Percentiles rank a stretch among this genome's conserved stretches.
These are phyloP conservation scores for Triticum urartu DNA, from an alignment of 176 grass and related monocot species.

Conservation along the genomic window DNA sequence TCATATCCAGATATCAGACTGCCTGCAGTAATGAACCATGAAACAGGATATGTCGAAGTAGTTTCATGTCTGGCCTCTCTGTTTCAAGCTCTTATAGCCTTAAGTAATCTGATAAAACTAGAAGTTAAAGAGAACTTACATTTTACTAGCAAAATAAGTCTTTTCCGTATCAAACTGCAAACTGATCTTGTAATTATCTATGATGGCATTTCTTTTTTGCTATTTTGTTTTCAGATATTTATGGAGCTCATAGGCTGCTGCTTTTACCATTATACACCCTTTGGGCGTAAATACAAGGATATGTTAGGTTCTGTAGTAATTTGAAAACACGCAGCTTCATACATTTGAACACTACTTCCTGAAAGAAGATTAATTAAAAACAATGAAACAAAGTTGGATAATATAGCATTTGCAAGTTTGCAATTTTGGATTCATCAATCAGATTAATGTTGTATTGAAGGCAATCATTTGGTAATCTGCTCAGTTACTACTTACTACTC, in stretches of 20 bases:
- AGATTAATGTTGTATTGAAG: neutral
- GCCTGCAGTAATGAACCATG: neutral
- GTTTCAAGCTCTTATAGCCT: neutral
- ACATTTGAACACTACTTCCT: neutral
- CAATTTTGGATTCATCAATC: slow-evolving; percentile 4
- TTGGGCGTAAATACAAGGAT: neutral
- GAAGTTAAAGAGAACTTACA: neutral
- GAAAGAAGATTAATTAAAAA: neutral
- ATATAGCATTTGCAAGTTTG: neutral
- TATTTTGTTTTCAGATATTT: neutral
- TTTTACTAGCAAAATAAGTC: neutral
- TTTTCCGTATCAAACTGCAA: neutral
- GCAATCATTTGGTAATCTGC: neutral
- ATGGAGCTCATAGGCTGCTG: neutral
- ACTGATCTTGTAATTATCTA: neutral
- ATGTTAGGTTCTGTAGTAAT: slow-evolving; percentile 5
- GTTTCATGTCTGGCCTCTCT: neutral
- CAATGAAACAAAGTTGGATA: neutral
- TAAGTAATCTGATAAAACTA: neutral
- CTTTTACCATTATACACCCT: neutral
- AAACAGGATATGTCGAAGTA: neutral
- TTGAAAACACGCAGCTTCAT: neutral
- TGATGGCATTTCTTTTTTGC: neutral
- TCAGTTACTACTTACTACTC: neutral
- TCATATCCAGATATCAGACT: slow-evolving; percentile 17